Conservation (phyloP, 176 grass and related monocot genomes). For the Carex pumila region DNA sequence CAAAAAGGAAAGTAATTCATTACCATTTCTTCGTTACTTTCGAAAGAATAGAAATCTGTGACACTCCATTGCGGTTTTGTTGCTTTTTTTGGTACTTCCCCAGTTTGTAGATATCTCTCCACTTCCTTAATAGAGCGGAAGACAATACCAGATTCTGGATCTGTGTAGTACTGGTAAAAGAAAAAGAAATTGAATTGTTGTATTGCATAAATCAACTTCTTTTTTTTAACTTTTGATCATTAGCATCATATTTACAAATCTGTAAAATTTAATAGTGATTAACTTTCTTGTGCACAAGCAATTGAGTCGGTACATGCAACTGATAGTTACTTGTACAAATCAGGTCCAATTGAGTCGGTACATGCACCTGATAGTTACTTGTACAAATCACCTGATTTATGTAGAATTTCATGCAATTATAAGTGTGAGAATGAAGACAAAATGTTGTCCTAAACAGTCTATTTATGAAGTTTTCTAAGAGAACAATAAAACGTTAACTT, state of each 20-base stretch:
- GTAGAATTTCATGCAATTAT: not conserved
- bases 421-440: not conserved
- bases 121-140: not conserved
- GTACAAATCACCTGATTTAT: not conserved
- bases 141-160: not conserved
- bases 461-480: not conserved
- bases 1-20: not conserved
- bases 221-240: too few relatives aligned
- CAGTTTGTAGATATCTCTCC: constrained; percentile 1
- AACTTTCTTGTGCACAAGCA: not conserved
- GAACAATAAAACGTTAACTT: not conserved
- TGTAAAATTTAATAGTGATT: not conserved
- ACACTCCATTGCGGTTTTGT: not conserved
- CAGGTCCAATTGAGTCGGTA: not conserved
- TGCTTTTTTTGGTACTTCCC: not conserved
- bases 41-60: not conserved
- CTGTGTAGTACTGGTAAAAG: not conserved
- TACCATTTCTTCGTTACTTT: not conserved
- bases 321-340: not conserved
- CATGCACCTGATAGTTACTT: not conserved
- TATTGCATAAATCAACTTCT: too few relatives aligned
- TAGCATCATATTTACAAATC: too few relatives aligned
- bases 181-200: not conserved
- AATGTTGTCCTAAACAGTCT: not conserved
- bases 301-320: not conserved